phyloP scores from a whole-genome alignment of 805 yeast genomes.

The Wickerhamomyces hampshirensis region DNA sequence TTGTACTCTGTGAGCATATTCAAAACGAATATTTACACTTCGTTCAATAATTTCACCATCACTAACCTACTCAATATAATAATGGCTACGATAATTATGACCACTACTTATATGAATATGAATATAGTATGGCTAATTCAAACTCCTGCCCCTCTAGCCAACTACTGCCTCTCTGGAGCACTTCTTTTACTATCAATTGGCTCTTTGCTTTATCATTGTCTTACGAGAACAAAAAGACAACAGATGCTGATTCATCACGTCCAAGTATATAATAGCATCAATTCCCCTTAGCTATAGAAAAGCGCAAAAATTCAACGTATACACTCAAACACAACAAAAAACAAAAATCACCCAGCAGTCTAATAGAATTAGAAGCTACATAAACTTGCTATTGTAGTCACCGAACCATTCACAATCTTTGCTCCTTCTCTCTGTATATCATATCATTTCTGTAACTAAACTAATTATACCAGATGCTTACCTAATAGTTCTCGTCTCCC shows the following conservation, averaged over 20 bases:
- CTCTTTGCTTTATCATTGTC: neutral
- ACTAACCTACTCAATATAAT: constrained; percentile 36
- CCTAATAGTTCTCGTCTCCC: no score
- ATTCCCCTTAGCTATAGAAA: constrained; percentile 13
- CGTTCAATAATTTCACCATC: constrained; percentile 87
- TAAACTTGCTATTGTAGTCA: no score
- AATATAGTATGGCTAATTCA: no score
- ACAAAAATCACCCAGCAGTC: no score
- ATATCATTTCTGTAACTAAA: no score
- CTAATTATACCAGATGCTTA: no score
- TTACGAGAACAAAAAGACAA: neutral
- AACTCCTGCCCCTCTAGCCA: no score
- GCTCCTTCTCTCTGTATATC: no score
- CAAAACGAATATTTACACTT: constrained; percentile 81
- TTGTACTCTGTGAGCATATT: constrained; percentile 59
- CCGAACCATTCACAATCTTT: no score
- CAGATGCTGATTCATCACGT: constrained; percentile 1
- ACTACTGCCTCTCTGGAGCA: neutral
- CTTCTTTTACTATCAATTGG: neutral
- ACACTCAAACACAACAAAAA: no score
- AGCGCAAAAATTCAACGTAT: no score
- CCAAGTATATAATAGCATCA: constrained; percentile 14
- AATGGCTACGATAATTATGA: constrained; percentile 21
- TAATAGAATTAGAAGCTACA: no score
- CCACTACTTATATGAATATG: neutral